Base-by-base conservation (phyloP, 495 filamentous ascomycete species). In the Darksidea phi region DNA sequence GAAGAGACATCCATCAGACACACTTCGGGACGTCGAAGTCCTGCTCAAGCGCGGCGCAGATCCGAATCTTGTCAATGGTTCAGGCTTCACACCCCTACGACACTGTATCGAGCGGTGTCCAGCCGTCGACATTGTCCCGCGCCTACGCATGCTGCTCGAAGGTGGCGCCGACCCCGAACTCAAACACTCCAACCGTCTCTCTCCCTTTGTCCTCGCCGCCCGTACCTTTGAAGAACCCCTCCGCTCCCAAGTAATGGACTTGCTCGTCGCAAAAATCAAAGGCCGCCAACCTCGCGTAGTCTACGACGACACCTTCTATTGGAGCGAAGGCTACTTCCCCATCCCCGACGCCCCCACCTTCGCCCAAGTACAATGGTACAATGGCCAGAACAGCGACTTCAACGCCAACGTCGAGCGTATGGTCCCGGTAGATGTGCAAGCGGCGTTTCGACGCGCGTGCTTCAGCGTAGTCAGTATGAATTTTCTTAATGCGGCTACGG, bases 1-100 rank as follows among this genome's bases (percentile, higher is more conserved):
- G 8, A 67, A 67, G 32, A 23, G 59, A 23, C 64, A 67, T 18
- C 64, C 64, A 7, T 34, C 64, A 0, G 64, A 67, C 5, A 67
- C 64, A 11, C 23, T 67, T 1, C 52, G 64, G 3, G 64, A 67
- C 28, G 59, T 67, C 41, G 54, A 54, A 43, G 58, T 63, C 6
- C 37, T 67, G 2, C 18, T 67, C 42, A 62, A 54, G 46, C 25
- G 54, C 1, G 64, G 64, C 21, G 54, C 58, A 10, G 59, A 67
- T 34, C 58, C 59, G 11, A 62, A 67, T 21, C 13, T 20, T 3
- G 10, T 32, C 4, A 42, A 58, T 20, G 23, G 3, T 6, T 41
- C 52, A 17, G 58, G 64, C 3, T 38, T 15, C 11, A 58, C 53
- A 1, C 48, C 59, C 17, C 43, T 67, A 7, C 25, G 48, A 28